Conservation (phyloP, 2,329 filamentous ascomycete species). For the Ilyonectria robusta region DNA sequence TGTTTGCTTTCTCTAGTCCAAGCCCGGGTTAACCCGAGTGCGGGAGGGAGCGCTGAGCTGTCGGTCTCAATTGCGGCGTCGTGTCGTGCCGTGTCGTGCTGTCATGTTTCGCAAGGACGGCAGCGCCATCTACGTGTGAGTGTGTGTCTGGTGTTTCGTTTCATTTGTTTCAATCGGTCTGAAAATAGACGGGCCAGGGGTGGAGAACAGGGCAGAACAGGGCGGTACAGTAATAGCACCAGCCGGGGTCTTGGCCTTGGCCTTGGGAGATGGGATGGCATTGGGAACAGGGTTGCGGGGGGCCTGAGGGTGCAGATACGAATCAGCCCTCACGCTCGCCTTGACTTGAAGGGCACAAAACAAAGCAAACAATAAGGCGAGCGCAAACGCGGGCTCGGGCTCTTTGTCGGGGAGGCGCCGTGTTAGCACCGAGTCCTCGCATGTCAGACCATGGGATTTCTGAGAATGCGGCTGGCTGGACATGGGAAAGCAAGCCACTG, state of each 20-base stretch:
- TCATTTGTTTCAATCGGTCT: conserved; percentile 24
- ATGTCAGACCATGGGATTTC: conserved; percentile 1
- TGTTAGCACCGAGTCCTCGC: conserved; percentile 14
- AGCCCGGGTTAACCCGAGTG: conserved; percentile 6
- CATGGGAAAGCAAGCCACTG: conserved; percentile 10
- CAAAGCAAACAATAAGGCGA: neutral
- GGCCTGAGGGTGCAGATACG: conserved; percentile 14
- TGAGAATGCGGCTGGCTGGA: conserved; percentile 10
- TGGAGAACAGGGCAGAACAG: neutral
- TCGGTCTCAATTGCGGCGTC: neutral
- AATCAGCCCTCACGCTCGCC: conserved; percentile 1
- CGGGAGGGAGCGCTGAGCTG: neutral
- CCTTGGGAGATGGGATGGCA: conserved; percentile 5
- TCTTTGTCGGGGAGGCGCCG: conserved; percentile 23
- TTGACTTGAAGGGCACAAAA: conserved; percentile 2
- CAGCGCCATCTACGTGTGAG: neutral
- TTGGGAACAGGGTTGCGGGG: neutral
- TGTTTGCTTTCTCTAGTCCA: neutral
- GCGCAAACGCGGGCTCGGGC: conserved; percentile 9
- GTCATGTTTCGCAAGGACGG: neutral
- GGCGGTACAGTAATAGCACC: conserved; percentile 19
- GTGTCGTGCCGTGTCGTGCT: neutral
- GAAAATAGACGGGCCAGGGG: conserved; percentile 26
- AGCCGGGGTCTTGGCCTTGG: neutral
- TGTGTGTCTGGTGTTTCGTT: conserved; percentile 5